These are phyloP conservation scores for Claviceps spartinae DNA, from an alignment of 2,329 filamentous ascomycete genomes.

Conservation along the genomic window DNA sequence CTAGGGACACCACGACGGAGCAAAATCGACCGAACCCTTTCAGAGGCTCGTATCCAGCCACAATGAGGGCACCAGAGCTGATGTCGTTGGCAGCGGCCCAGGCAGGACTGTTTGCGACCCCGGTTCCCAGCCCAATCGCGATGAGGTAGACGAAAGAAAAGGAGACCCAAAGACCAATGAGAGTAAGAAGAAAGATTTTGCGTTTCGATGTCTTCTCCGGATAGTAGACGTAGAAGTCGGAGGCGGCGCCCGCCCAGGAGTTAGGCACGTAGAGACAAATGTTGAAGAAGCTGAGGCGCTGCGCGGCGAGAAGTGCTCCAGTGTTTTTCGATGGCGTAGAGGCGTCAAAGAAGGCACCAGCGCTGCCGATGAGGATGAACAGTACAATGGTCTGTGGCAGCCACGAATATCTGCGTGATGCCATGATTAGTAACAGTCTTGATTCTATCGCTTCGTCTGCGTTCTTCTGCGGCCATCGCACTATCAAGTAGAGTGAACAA, in stretches of 20 bases:
- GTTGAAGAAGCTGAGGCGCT: slow-evolving; percentile 52
- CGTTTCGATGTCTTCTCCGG: slow-evolving; percentile 43
- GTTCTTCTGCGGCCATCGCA: neutral
- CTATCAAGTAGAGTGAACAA: neutral
- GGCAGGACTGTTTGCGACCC: slow-evolving; percentile 31
- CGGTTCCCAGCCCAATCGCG: slow-evolving; percentile 37
- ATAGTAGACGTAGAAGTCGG: slow-evolving; percentile 73
- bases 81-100: slow-evolving; percentile 38
- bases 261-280: slow-evolving; percentile 42
- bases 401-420: slow-evolving; percentile 21
- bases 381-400: slow-evolving; percentile 60
- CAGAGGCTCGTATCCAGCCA: slow-evolving; percentile 38
- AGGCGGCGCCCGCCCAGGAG: slow-evolving; percentile 57
- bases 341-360: slow-evolving; percentile 45
- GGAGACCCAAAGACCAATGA: slow-evolving; percentile 44
- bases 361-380: slow-evolving; percentile 59
- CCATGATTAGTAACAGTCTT: neutral
- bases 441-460: neutral
- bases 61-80: slow-evolving; percentile 42
- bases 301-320: slow-evolving; percentile 53
- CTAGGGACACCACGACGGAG: slow-evolving; percentile 40
- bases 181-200: slow-evolving; percentile 57
- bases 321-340: slow-evolving; percentile 42
- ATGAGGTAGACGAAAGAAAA: slow-evolving; percentile 58
- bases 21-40: slow-evolving; percentile 44